Base-by-base conservation (phyloP, 2,329 filamentous ascomycete species). In the Microsporum audouinii region DNA sequence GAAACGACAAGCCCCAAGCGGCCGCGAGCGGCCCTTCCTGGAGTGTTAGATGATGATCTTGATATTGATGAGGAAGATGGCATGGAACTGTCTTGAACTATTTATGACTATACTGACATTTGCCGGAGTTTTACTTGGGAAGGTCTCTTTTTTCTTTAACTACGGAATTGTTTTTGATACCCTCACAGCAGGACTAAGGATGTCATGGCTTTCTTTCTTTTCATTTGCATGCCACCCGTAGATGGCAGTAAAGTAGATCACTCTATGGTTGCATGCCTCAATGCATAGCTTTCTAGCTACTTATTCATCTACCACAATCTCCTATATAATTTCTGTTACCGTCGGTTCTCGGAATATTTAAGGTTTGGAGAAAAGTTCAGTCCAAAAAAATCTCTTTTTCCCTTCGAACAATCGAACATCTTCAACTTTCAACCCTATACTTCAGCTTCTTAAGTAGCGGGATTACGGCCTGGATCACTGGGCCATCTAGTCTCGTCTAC, bases 51-150 rank as follows among this genome's bases (percentile, higher is more conserved):
- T 33, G 70, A 77, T 31, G 77, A 78, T 34, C 67, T 73, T 34
- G 77, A 79, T n/a, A 72, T 65, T 1, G 77, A 79, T 56, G 77
- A 79, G 34, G 73, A 75, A 57, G 77, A 79, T 60, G 76, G 74
- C 14, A 78, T 79, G 75, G 77, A 79, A 63, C 68, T 75, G 23
- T 72, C 71, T 47, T 59, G 41, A 57, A 12, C 27, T 10, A 31
- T 17, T 23, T 29, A 41, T 57, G 36, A 43, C 1, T 39, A 23
- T 57, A 57, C 6, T 39, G 3, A 27, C 51, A 55, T 55, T 55
- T 55, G n/a, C 31, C 8, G 55, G 55, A 57, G 55, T 57, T 57
- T 23, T 33, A 27, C 17, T 55, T 36, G 31, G 51, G 51, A 34
- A 10, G 51, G 51, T 34, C 33, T 23, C 31, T 5, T 55, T 36